phyloP scores from a whole-genome alignment of 2,329 filamentous ascomycete genomes.

The Trichoderma sp. region DNA sequence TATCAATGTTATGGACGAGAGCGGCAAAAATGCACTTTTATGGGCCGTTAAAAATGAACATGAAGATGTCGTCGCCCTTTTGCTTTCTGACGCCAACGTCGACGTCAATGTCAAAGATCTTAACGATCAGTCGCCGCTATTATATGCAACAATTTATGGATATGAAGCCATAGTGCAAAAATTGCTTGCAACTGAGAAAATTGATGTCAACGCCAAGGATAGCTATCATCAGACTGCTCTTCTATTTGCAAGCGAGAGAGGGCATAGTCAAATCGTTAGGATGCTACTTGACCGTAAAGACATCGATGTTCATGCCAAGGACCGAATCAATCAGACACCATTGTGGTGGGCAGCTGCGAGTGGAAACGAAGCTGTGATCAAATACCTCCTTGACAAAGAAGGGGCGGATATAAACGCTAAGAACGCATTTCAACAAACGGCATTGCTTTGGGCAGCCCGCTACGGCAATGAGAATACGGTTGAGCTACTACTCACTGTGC shows the following conservation, averaged over 20 bases:
- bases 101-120: not conserved
- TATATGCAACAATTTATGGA: not conserved
- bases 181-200: not conserved
- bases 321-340: not conserved
- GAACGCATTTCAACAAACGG: not conserved
- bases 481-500: not conserved
- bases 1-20: not conserved
- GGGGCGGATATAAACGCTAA: not conserved
- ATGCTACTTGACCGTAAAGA: not conserved
- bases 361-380: not conserved
- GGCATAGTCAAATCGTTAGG: not conserved
- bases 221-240: not conserved
- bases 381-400: not conserved
- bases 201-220: not conserved
- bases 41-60: not conserved
- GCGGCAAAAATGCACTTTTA: not conserved
- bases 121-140: not conserved
- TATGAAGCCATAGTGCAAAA: not conserved
- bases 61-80: not conserved
- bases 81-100: not conserved
- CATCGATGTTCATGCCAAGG: not conserved
- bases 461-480: not conserved
- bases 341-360: not conserved
- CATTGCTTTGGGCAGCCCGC: not conserved
- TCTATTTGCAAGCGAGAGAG: not conserved